Conservation (phyloP, 2,329 filamentous ascomycete genomes). For the Beauveria medogensis region DNA sequence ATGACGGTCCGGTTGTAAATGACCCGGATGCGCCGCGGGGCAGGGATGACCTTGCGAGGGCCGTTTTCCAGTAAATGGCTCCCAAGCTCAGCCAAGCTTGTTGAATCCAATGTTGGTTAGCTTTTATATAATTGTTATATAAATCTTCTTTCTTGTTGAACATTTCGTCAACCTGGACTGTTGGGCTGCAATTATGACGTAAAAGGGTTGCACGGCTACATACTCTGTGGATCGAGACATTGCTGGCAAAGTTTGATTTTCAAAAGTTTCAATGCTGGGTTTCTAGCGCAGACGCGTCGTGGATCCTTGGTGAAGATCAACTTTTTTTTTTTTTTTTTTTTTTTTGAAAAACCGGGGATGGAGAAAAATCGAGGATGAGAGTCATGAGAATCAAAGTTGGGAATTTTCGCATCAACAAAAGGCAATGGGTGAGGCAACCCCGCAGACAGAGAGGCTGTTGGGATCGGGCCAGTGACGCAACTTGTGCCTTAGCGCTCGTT, state of each 20-base stretch:
- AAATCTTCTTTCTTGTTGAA: too few species aligned
- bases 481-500: conserved; percentile 6
- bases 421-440: neutral
- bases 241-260: neutral
- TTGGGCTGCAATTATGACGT: neutral
- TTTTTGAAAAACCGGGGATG: neutral
- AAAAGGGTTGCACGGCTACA: neutral
- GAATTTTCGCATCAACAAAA: too few species aligned
- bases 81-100: conserved; percentile 22
- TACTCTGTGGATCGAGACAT: conserved; percentile 8
- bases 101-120: neutral
- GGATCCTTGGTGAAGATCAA: neutral
- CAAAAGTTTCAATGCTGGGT: neutral
- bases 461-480: conserved; percentile 2
- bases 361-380: neutral
- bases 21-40: conserved; percentile 25
- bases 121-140: neutral
- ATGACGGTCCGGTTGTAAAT: conserved; percentile 25
- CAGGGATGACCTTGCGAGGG: conserved; percentile 17
- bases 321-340: too few species aligned
- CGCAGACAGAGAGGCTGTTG: neutral
- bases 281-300: neutral
- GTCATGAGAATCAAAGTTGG: neutral
- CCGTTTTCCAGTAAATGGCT: conserved; percentile 20
- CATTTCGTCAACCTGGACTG: neutral